Percentiles rank a stretch among this genome's conserved stretches.
Evolutionary conservation across 768 basidiomycete genomes (phyloP).

Genomic region (Pleurotus cornucopiae): DNA sequence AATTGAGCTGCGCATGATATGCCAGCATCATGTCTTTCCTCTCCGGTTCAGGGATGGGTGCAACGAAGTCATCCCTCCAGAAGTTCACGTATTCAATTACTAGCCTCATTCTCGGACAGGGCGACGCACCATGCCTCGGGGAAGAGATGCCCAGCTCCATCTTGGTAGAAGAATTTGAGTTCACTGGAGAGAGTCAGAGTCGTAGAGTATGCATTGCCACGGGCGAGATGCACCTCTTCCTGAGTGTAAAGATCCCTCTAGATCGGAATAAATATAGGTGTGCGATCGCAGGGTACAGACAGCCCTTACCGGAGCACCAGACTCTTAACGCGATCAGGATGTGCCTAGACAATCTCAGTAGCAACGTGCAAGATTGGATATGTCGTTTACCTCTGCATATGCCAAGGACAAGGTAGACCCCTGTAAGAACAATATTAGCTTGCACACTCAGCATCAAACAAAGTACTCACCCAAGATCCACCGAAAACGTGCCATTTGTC

Average conservation of each 20-base stretch:
- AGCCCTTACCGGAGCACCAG: slow-evolving; percentile 64
- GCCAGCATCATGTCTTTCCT: slow-evolving; percentile 78
- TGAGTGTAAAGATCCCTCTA: slow-evolving; percentile 86
- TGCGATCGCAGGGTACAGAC: slow-evolving; percentile 7
- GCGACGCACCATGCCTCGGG: slow-evolving; percentile 76
- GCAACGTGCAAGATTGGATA: not conserved
- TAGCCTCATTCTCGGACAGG: not conserved
- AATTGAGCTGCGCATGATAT: slow-evolving; percentile 77
- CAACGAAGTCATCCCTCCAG: slow-evolving; percentile 76
- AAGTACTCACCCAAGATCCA: slow-evolving; percentile 75
- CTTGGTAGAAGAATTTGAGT: slow-evolving; percentile 90
- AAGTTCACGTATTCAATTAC: no score
- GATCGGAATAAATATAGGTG: not conserved
- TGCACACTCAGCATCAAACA: not conserved
- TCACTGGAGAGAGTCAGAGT: slow-evolving; percentile 39
- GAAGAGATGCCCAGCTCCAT: slow-evolving; percentile 77
- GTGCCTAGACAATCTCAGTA: slow-evolving; percentile 39
- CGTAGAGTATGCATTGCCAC: not conserved
- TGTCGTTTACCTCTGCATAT: slow-evolving; percentile 67
- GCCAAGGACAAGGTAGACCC: slow-evolving; percentile 85
- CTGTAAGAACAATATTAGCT: slow-evolving; percentile 24
- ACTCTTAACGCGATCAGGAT: slow-evolving; percentile 77
- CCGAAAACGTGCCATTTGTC: slow-evolving; percentile 95
- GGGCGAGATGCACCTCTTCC: slow-evolving; percentile 52
- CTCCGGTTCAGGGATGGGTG: slow-evolving; percentile 76